Conservation (phyloP, 768 basidiomycete genomes). For the Tulasnella sp. region DNA sequence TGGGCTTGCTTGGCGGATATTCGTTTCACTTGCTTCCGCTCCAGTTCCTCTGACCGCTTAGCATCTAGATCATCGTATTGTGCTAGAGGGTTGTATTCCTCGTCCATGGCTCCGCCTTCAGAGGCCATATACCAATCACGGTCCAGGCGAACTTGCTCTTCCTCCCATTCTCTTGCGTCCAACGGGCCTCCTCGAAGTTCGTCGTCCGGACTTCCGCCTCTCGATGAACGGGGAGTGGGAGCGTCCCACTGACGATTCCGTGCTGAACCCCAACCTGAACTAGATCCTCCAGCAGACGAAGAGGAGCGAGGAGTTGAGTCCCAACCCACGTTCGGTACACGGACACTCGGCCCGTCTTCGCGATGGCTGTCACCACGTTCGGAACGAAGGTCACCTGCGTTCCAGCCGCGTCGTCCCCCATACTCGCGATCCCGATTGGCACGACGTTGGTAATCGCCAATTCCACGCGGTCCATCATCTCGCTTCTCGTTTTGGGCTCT, state of each 20-base stretch:
- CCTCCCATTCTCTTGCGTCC: conserved; percentile 93
- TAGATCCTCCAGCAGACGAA: conserved; percentile 50
- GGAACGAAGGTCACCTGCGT: conserved; percentile 57
- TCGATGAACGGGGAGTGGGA: conserved; percentile 64
- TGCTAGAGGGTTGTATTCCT: conserved; percentile 82
- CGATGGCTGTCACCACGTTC: conserved; percentile 50
- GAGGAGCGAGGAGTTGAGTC: conserved; percentile 81
- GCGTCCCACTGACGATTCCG: conserved; percentile 72
- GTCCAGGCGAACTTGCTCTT: conserved; percentile 89
- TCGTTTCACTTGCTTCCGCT: conserved; percentile 80
- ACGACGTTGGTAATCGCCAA: conserved; percentile 93
- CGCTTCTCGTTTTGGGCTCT: conserved; percentile 59
- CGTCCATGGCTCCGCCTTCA: conserved; percentile 87
- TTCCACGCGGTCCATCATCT: conserved; percentile 67
- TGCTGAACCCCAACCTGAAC: conserved; percentile 63
- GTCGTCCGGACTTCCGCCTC: conserved; percentile 67
- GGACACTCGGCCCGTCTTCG: conserved; percentile 76
- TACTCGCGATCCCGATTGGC: conserved; percentile 69
- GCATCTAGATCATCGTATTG: conserved; percentile 86
- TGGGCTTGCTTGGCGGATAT: conserved; percentile 95
- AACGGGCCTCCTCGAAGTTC: conserved; percentile 66
- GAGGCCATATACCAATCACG: conserved; percentile 96
- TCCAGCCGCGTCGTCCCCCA: conserved; percentile 47
- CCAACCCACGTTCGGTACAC: conserved; percentile 92
- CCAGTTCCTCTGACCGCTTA: conserved; percentile 72